Conservation (phyloP, 805 yeast genomes). For the Nakazawaea ambrosiae region DNA sequence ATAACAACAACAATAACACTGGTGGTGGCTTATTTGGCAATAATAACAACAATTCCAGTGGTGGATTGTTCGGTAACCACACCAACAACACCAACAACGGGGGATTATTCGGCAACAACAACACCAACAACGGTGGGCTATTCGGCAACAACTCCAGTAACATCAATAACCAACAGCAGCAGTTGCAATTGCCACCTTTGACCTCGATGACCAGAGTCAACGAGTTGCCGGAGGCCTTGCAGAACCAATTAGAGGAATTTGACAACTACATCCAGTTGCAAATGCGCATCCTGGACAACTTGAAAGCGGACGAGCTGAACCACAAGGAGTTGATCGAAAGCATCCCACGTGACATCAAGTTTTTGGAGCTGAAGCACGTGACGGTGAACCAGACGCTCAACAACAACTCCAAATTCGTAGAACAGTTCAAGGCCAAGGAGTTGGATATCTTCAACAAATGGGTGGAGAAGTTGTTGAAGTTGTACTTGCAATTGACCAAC, state of each 20-base stretch:
- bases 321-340: constrained; percentile 61
- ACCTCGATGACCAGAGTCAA: constrained; percentile 72
- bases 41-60: constrained; percentile 16
- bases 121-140: constrained; percentile 24
- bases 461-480: constrained; percentile 30
- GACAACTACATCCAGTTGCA: constrained; percentile 70
- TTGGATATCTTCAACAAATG: constrained; percentile 28
- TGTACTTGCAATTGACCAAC: constrained; percentile 24
- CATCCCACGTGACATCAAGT: constrained; percentile 67
- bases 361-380: constrained; percentile 51
- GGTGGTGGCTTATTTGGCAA: constrained; percentile 14
- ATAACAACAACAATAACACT: constrained; percentile 8
- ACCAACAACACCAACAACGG: constrained; percentile 13
- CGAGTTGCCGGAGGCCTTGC: constrained; percentile 66
- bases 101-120: constrained; percentile 18
- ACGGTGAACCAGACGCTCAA: constrained; percentile 59
- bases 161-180: constrained; percentile 23
- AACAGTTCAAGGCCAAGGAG: constrained; percentile 33
- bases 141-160: constrained; percentile 16
- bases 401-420: constrained; percentile 39
- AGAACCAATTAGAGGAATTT: constrained; percentile 60
- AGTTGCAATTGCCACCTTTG: constrained; percentile 39
- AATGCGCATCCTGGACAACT: constrained; percentile 61
- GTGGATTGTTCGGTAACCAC: constrained; percentile 28
- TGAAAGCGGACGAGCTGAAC: constrained; percentile 52